Conservation (phyloP, 2,329 filamentous ascomycete genomes). For the Lasiodiplodia citricola region DNA sequence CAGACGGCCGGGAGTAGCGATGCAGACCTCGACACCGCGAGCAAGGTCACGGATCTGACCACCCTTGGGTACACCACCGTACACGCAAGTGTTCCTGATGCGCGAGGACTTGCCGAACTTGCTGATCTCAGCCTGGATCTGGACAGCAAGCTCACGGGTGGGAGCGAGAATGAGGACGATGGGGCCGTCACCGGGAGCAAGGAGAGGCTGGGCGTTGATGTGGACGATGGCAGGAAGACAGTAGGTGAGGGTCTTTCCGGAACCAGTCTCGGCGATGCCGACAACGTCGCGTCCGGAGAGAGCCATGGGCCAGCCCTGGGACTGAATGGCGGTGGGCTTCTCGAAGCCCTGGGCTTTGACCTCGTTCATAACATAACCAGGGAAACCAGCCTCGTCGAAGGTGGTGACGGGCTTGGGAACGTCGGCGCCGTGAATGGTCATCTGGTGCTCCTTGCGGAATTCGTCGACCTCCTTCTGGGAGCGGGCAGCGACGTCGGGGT, state of each 20-base stretch:
- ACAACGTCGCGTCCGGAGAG: slow-evolving; percentile 97
- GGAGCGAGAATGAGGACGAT: slow-evolving; percentile 96
- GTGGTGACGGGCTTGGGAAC: slow-evolving; percentile 94
- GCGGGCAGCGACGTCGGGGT: slow-evolving; percentile 76
- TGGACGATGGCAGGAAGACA: slow-evolving; percentile 98
- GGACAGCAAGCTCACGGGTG: slow-evolving; percentile 95
- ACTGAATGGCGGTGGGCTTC: slow-evolving; percentile 93
- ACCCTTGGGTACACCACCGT: slow-evolving; percentile 98
- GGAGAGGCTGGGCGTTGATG: slow-evolving; percentile 97
- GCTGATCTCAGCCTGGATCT: slow-evolving; percentile 98
- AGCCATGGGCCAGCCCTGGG: slow-evolving; percentile 99
- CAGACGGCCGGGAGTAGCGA: slow-evolving; percentile 94
- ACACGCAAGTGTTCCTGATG: slow-evolving; percentile 98
- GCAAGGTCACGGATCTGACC: slow-evolving; percentile 94
- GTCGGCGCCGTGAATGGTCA: slow-evolving; percentile 78
- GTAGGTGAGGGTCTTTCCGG: slow-evolving; percentile 98
- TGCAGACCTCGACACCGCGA: slow-evolving; percentile 96
- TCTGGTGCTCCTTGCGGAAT: slow-evolving; percentile 85
- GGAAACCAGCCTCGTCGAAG: slow-evolving; percentile 97
- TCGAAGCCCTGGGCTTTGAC: slow-evolving; percentile 98
- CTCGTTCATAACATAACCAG: slow-evolving; percentile 95
- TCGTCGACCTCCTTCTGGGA: slow-evolving; percentile 80
- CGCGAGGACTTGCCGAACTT: slow-evolving; percentile 98
- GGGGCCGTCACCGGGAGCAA: slow-evolving; percentile 92
- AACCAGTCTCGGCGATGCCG: slow-evolving; percentile 98